Base-by-base conservation (phyloP, 2,329 filamentous ascomycete species). In the Capronia americana region DNA sequence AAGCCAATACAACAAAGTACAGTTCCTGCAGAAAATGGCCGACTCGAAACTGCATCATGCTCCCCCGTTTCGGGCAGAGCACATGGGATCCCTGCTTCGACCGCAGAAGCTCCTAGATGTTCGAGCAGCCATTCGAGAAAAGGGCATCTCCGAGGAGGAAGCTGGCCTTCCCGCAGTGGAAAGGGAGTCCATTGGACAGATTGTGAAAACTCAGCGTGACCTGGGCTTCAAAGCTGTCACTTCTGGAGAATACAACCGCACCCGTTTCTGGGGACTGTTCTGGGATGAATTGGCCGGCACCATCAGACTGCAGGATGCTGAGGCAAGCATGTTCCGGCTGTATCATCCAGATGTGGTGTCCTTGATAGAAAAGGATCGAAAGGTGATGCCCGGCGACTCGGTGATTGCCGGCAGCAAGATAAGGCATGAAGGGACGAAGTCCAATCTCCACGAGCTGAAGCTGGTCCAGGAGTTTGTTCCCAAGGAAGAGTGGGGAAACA, bases 1-100 rank as follows among this genome's bases (percentile, higher is more conserved):
- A 17, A 23, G 6, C 14, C 14, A 11, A 23, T 14, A 4, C 46
- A 11, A 4, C 24, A 10, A 26, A 51, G 20, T 24, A 51, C 24
- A 51, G 23, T 55, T 55, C 11, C 17, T 32, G 28, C 28, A 34
- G 8, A 61, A 61, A 28, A 70, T 70, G 68, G 68, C 68, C n/a
- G 34, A 61, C 51, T 51, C 57, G 0, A 65, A 57, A 10, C 50
- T 65, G 28, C 64, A 69, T 50, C 64, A 63, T 3, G 54, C 54
- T 17, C 85, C 87, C 50, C 89, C 87, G 57, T 92, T 90, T 78
- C 85, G 90, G 74, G 88, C 89, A 66, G 90, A 92, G 78, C 90
- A 92, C 71, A 84, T 91, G 68, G 90, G 90, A 57, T 91, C 89
- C 14, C 82, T 92, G 34, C 85, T 92, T 65, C 87, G 90, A 34